phyloP scores from a whole-genome alignment of 306 rosid genomes.

The Vachellia pachyceras region DNA sequence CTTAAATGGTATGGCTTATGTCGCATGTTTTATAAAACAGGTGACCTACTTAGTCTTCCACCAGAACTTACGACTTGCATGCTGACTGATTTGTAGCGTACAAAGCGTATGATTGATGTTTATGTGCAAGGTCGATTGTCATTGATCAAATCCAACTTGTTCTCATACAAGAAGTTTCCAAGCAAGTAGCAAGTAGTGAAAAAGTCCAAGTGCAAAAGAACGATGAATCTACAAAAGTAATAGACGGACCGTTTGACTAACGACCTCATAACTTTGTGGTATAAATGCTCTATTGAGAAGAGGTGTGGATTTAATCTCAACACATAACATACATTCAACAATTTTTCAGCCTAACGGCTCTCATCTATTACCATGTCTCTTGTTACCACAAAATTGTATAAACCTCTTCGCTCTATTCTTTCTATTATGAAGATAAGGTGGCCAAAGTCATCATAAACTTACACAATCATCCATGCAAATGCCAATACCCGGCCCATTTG shows the following conservation, averaged over 20 bases:
- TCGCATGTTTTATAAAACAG: too few relatives aligned
- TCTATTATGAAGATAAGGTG: not conserved
- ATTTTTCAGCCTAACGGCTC: not conserved
- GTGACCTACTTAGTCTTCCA: not conserved
- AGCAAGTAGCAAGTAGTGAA: not conserved
- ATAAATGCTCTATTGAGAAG: too few relatives aligned
- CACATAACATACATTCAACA: not conserved
- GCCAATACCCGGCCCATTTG: slow-evolving; percentile 91
- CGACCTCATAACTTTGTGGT: too few relatives aligned
- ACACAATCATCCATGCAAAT: slow-evolving; percentile 89
- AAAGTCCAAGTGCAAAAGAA: too few relatives aligned
- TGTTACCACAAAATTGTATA: slow-evolving; percentile 37
- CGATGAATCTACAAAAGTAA: not conserved
- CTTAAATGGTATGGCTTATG: too few relatives aligned
- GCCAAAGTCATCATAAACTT: slow-evolving; percentile 50
- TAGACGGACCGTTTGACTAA: too few relatives aligned
- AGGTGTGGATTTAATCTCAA: too few relatives aligned
- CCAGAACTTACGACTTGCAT: not conserved
- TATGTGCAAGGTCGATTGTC: not conserved
- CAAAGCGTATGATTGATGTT: too few relatives aligned
- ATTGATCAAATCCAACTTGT: not conserved
- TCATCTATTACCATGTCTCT: slow-evolving; percentile 10
- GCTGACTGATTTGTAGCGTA: not conserved
- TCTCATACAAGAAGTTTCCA: not conserved
- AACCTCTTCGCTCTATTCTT: slow-evolving; percentile 11